Evolutionary conservation across 257 asterid genomes (phyloP).

Genomic region (Solanum appendiculatum): DNA sequence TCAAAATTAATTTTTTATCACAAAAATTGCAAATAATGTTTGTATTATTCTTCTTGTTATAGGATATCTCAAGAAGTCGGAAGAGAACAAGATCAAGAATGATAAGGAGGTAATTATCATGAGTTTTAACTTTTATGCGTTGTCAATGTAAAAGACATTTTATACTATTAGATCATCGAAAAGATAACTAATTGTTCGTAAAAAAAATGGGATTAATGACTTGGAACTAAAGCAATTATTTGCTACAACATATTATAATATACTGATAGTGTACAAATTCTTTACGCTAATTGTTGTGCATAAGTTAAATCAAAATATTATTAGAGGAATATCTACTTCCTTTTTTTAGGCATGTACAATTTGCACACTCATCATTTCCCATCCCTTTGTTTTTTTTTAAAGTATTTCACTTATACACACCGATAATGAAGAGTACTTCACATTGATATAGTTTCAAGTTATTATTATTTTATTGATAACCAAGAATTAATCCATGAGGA

Average conservation of each 20-base stretch:
- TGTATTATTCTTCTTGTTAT: constrained; percentile 10
- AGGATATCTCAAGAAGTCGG: constrained; percentile 77
- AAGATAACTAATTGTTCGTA: not conserved
- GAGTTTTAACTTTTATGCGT: not conserved
- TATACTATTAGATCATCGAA: not conserved
- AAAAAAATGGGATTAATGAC: not conserved
- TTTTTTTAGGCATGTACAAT: no score
- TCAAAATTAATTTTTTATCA: not conserved
- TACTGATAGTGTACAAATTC: not conserved
- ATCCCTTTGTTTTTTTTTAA: not conserved
- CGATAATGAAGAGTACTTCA: not conserved
- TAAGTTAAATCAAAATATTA: no score
- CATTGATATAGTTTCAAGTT: not conserved
- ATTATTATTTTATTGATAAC: not conserved
- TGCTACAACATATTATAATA: not conserved
- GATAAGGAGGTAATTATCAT: constrained; percentile 59
- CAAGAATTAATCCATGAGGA: not conserved
- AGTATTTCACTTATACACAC: not conserved
- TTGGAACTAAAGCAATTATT: not conserved
- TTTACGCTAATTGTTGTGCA: no score
- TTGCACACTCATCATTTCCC: no score
- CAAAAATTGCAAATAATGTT: not conserved
- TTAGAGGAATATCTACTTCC: no score
- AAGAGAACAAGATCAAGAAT: constrained; percentile 74
- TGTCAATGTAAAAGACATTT: fast-evolving